Evolutionary conservation across 495 filamentous ascomycete species (phyloP).

Genomic region (Trichoderma gamsii): DNA sequence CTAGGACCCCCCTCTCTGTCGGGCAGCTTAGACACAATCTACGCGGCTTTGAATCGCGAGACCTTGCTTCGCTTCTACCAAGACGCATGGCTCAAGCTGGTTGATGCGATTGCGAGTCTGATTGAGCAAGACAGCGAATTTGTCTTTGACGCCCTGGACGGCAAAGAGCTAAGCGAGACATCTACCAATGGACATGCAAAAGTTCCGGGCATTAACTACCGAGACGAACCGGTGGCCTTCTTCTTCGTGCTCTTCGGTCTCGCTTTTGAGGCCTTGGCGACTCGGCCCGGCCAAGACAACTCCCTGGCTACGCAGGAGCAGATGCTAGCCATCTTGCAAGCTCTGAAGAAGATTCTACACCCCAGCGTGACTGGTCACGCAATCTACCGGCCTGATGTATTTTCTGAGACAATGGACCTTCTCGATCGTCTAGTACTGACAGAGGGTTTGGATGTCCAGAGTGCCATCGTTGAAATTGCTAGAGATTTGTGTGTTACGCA

Average conservation of each 20-base stretch:
- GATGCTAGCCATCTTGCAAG: constrained; percentile 81
- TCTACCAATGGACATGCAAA: constrained; percentile 45
- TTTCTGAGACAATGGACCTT: constrained; percentile 94
- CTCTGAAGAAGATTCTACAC: constrained; percentile 88
- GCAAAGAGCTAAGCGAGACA: constrained; percentile 57
- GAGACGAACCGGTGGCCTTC: constrained; percentile 95
- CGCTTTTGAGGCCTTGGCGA: constrained; percentile 89
- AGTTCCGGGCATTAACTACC: constrained; percentile 82
- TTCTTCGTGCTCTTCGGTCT: constrained; percentile 98
- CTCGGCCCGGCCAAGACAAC: constrained; percentile 62
- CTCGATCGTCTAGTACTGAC: constrained; percentile 90
- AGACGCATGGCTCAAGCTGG: constrained; percentile 92
- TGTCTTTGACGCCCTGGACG: constrained; percentile 93
- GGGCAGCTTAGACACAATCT: constrained; percentile 80
- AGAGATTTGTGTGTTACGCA: constrained; percentile 83
- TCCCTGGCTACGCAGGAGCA: constrained; percentile 67
- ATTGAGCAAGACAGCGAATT: constrained; percentile 97
- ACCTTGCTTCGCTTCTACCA: constrained; percentile 95
- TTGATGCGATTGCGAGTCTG: constrained; percentile 94
- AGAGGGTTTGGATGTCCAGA: constrained; percentile 82
- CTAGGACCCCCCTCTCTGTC: constrained; percentile 66
- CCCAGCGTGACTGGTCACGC: constrained; percentile 94
- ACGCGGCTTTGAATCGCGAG: constrained; percentile 88
- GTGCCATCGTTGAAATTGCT: constrained; percentile 87
- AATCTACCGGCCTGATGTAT: constrained; percentile 91